These are phyloP conservation scores for Fusarium humuli DNA, from an alignment of 2,329 filamentous ascomycete genomes.

Conservation along the genomic window DNA sequence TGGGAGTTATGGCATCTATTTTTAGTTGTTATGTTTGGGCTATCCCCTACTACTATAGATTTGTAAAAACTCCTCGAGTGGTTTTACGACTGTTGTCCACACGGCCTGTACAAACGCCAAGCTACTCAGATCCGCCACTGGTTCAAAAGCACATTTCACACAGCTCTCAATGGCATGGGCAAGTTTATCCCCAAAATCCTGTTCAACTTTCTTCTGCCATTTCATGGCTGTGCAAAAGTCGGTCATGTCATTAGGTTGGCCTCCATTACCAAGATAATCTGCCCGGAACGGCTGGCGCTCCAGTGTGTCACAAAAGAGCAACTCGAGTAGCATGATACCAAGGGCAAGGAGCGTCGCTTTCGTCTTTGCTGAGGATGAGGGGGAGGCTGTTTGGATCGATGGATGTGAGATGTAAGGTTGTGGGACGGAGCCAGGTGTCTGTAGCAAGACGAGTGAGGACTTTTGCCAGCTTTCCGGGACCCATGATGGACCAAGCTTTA, in stretches of 20 bases:
- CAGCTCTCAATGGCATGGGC: not conserved
- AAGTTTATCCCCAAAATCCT: not conserved
- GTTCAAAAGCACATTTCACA: not conserved
- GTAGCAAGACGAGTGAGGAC: not conserved
- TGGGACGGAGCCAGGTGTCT: rapidly evolving
- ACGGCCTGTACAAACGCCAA: not conserved
- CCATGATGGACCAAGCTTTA: not conserved
- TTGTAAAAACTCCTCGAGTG: not conserved
- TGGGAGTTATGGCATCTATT: too few relatives aligned
- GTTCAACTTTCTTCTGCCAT: not conserved
- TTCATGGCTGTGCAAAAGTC: not conserved
- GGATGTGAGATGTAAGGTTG: not conserved
- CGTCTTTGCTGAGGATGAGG: rapidly evolving
- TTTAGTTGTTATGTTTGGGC: too few relatives aligned
- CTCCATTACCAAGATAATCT: not conserved
- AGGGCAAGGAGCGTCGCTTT: rapidly evolving
- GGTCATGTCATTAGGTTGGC: not conserved
- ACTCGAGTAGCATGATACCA: not conserved
- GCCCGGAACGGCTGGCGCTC: not conserved
- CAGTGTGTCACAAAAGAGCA: not conserved
- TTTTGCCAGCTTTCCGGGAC: not conserved
- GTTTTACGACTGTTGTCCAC: not conserved
- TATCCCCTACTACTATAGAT: not conserved
- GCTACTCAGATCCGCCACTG: not conserved
- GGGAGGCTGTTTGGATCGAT: not conserved